Conservation (phyloP, 2,329 filamentous ascomycete genomes). For the Penicillium sp. region DNA sequence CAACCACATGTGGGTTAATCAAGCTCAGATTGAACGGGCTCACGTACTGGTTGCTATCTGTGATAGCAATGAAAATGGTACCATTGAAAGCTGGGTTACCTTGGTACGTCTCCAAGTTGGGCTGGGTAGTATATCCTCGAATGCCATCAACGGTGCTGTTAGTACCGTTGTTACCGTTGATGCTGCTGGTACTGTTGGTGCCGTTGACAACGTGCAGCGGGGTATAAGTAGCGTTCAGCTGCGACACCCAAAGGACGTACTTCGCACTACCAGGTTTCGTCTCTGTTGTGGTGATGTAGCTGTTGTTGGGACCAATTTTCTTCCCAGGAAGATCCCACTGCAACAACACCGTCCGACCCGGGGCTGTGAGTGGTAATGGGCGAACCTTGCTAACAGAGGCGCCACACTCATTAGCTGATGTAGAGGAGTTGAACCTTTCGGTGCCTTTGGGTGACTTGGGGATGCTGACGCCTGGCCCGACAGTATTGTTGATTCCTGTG, state of each 20-base stretch:
- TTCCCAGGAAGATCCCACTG: conserved; percentile 63
- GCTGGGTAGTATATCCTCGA: conserved; percentile 61
- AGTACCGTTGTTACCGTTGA: conserved; percentile 36
- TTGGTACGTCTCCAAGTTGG: conserved; percentile 57
- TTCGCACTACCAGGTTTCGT: conserved; percentile 47
- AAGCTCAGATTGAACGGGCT: conserved; percentile 68
- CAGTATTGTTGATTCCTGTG: conserved; percentile 55
- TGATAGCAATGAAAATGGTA: conserved; percentile 71
- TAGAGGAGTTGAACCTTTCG: background rate
- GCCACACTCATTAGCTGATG: conserved; percentile 45
- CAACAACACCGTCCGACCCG: conserved; percentile 62
- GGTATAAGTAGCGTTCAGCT: conserved; percentile 67
- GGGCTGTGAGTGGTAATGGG: conserved; percentile 67
- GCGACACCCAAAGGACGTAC: conserved; percentile 67
- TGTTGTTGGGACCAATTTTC: conserved; percentile 69
- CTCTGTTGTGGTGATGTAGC: conserved; percentile 58
- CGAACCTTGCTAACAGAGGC: conserved; percentile 48
- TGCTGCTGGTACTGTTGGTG: conserved; percentile 15
- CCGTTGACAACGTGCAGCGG: conserved; percentile 42
- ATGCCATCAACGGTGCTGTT: conserved; percentile 33
- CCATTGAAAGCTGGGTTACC: conserved; percentile 64
- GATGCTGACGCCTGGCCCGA: conserved; percentile 29
- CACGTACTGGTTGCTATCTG: conserved; percentile 57
- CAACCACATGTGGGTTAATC: conserved; percentile 68
- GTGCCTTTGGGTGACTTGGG: conserved; percentile 46